These are phyloP conservation scores for Gardenia jasminoides DNA, from an alignment of 257 asterid genomes.

Conservation along the genomic window DNA sequence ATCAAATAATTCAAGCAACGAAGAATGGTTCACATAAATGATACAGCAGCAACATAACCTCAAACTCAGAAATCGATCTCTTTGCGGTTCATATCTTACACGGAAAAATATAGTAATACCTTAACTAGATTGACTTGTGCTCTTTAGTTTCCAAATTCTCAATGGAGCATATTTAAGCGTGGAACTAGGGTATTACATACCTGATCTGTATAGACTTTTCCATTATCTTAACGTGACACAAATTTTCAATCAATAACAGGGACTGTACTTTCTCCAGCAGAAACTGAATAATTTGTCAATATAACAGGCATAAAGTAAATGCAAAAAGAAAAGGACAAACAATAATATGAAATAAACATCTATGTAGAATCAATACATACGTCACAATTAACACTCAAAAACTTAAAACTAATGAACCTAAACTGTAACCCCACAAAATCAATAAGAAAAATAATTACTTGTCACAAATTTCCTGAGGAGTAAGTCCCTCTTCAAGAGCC, in stretches of 20 bases:
- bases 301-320: not conserved
- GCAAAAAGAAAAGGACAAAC: not conserved
- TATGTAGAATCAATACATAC: not conserved
- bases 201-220: not conserved
- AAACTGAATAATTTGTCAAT: not conserved
- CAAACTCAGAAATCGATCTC: not conserved
- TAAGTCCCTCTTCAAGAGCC: slow-evolving; percentile 88
- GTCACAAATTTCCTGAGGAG: slow-evolving; percentile 89
- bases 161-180: not conserved
- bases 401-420: not conserved
- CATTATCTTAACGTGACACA: not conserved
- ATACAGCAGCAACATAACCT: not conserved
- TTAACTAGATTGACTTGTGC: not conserved
- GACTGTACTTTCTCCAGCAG: not conserved
- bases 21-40: not conserved
- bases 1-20: not conserved
- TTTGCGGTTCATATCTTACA: not conserved
- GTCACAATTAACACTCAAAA: not conserved
- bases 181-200: not conserved
- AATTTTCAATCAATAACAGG: not conserved
- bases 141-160: not conserved
- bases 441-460: slow-evolving; percentile 42
- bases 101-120: not conserved
- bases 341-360: not conserved
- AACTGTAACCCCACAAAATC: not conserved